Percentiles rank a stretch among this genome's conserved stretches.
Evolutionary conservation across 768 basidiomycete genomes (phyloP).

Genomic region (Serpula lacrymans): DNA sequence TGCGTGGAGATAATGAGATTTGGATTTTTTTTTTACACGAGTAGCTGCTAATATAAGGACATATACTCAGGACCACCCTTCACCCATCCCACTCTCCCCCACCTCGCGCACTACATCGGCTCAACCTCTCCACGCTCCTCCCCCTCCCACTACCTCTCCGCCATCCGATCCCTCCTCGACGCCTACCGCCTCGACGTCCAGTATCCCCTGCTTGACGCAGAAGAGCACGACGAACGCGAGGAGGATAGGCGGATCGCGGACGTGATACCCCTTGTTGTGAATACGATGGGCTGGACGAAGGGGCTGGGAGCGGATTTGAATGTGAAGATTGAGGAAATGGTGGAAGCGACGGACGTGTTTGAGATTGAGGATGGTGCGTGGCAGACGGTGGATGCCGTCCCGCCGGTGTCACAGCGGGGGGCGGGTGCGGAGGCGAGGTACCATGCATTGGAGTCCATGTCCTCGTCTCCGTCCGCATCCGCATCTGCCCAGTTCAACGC

Average conservation of each 20-base stretch:
- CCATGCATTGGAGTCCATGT: conserved; percentile 10
- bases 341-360: conserved; percentile 60
- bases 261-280: conserved; percentile 80
- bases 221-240: conserved; percentile 22
- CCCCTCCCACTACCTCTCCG: conserved; percentile 72
- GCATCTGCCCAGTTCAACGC: conserved; percentile 23
- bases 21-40: not conserved
- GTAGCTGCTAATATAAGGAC: not conserved
- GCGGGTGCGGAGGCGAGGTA: conserved; percentile 2
- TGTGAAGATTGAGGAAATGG: conserved; percentile 60
- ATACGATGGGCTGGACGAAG: conserved; percentile 97
- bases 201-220: conserved; percentile 29
- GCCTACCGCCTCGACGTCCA: conserved; percentile 69
- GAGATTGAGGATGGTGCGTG: conserved; percentile 30
- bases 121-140: conserved; percentile 71
- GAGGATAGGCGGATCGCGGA: conserved; percentile 45
- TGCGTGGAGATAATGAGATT: conserved; percentile 22
- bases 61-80: conserved; percentile 72
- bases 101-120: conserved; percentile 79
- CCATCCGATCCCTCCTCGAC: conserved; percentile 64
- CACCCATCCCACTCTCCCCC: conserved; percentile 73
- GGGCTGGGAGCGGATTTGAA: conserved; percentile 86
- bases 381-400: conserved; percentile 7
- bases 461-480: conserved; percentile 9
- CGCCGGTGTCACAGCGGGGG: not conserved